Conservation (phyloP, 179 eudicot species). For the Silene noctiflora region DNA sequence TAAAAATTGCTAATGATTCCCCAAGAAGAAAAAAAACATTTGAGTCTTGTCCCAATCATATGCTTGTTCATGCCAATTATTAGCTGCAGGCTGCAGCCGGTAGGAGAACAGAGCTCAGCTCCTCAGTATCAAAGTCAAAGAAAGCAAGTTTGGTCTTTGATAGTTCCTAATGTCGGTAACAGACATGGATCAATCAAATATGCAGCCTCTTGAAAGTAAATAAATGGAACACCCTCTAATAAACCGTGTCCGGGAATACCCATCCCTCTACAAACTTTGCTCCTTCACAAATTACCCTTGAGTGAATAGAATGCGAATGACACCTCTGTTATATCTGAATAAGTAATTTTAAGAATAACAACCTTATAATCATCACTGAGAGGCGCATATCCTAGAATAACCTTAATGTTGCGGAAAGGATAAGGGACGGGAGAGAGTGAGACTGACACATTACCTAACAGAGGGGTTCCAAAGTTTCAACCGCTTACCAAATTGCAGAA, state of each 20-base stretch:
- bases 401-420: not conserved
- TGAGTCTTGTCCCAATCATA: not conserved
- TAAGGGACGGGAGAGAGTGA: not conserved
- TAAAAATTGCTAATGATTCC: not conserved
- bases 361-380: not conserved
- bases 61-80: no score
- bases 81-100: not conserved
- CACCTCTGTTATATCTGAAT: not conserved
- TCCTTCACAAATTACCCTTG: constrained; percentile 6
- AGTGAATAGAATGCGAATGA: constrained; percentile 1
- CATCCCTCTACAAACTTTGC: not conserved
- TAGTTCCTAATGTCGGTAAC: no score
- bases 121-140: constrained; percentile 11
- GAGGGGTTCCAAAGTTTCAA: not conserved
- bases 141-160: not conserved
- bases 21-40: constrained; percentile 11
- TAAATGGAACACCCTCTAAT: not conserved
- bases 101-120: not conserved
- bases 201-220: not conserved
- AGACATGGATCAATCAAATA: not conserved
- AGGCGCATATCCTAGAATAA: constrained; percentile 2
- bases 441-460: not conserved
- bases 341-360: not conserved
- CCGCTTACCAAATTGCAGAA: not conserved
- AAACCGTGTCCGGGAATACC: no score